These are phyloP conservation scores for Ailanthus altissimus DNA, from an alignment of 345 rosid species.

Conservation along the genomic window DNA sequence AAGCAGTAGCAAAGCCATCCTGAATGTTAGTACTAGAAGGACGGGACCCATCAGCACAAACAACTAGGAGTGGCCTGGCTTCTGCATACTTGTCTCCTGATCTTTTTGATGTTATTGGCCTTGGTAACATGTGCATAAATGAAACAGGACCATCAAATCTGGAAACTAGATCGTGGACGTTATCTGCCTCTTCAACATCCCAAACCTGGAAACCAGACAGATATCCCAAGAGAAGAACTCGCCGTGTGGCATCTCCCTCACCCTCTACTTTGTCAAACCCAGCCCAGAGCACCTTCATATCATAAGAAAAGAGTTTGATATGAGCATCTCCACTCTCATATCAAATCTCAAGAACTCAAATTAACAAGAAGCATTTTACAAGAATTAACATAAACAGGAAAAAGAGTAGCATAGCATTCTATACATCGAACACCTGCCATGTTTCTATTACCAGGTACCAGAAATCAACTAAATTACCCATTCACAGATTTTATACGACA, in stretches of 20 bases:
- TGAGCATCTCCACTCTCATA: conserved; percentile 1
- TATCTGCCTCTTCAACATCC: conserved; percentile 92
- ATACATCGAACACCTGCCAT: background rate
- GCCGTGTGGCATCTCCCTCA: conserved; percentile 48
- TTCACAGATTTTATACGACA: background rate
- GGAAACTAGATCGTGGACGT: conserved; percentile 73
- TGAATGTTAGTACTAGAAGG: conserved; percentile 42
- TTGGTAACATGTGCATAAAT: conserved; percentile 82
- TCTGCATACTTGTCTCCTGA: conserved; percentile 52
- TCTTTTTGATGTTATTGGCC: conserved; percentile 42
- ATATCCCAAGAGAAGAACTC: conserved; percentile 76
- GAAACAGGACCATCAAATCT: conserved; percentile 78
- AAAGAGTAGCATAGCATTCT: background rate
- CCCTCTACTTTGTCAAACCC: conserved; percentile 89
- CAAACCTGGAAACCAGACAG: conserved; percentile 92
- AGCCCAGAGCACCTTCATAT: conserved; percentile 81
- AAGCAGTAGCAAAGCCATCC: conserved; percentile 41
- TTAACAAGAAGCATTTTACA: background rate
- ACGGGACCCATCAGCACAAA: conserved; percentile 58
- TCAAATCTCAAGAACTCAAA: background rate
- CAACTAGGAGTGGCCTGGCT: conserved; percentile 72
- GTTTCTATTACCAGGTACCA: background rate
- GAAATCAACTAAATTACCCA: background rate
- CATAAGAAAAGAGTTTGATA: background rate
- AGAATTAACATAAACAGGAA: background rate